These are phyloP conservation scores for Fusarium anguioides DNA, from an alignment of 2,329 filamentous ascomycete genomes.

Conservation along the genomic window DNA sequence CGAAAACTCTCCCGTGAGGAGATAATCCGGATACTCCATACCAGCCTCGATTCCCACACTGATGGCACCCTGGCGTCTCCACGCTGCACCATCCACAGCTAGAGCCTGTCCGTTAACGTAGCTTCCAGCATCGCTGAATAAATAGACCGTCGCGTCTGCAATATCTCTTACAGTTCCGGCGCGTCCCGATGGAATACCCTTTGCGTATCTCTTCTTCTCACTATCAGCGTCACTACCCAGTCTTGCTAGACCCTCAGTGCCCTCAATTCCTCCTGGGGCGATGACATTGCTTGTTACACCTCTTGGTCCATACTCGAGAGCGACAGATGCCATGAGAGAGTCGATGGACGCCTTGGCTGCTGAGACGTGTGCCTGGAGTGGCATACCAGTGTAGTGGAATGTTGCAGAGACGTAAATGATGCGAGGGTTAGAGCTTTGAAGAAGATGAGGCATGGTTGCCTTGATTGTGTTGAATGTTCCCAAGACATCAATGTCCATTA, in stretches of 20 bases:
- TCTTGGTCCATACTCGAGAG: slow-evolving; percentile 89
- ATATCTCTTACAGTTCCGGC: slow-evolving; percentile 87
- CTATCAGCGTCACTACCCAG: slow-evolving; percentile 58
- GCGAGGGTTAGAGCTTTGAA: slow-evolving; percentile 79
- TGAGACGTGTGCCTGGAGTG: slow-evolving; percentile 88
- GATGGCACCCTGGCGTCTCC: slow-evolving; percentile 62
- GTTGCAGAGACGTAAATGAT: slow-evolving; percentile 92
- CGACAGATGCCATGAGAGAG: slow-evolving; percentile 80
- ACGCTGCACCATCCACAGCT: slow-evolving; percentile 75
- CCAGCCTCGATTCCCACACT: slow-evolving; percentile 59
- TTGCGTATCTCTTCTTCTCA: slow-evolving; percentile 50
- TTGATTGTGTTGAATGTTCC: slow-evolving; percentile 97
- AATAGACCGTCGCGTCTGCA: slow-evolving; percentile 88
- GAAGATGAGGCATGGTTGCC: slow-evolving; percentile 84
- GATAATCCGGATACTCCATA: slow-evolving; percentile 66
- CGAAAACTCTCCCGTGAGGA: slow-evolving; percentile 51
- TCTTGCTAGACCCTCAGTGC: slow-evolving; percentile 83
- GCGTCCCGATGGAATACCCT: slow-evolving; percentile 76
- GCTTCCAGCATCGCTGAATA: slow-evolving; percentile 87
- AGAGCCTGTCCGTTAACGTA: slow-evolving; percentile 87
- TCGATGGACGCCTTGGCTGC: slow-evolving; percentile 94
- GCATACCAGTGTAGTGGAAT: slow-evolving; percentile 88
- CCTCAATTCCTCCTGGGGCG: slow-evolving; percentile 85
- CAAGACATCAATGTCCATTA: slow-evolving; percentile 95
- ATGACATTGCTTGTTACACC: slow-evolving; percentile 91